phyloP scores from a whole-genome alignment of 768 basidiomycete species.

The Candolleomyces eurysporus region DNA sequence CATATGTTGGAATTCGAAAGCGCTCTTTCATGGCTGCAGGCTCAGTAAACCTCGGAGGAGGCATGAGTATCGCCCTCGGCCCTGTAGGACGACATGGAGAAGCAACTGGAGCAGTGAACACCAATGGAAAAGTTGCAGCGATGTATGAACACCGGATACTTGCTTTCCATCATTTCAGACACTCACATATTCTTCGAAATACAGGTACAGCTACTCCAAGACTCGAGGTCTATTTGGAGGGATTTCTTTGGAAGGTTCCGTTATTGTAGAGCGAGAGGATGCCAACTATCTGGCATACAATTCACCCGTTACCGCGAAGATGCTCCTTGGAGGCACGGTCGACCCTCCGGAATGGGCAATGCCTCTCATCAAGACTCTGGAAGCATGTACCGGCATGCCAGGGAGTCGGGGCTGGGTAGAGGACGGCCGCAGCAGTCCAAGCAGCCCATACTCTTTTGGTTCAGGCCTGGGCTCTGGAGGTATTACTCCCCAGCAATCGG shows the following conservation, averaged over 20 bases:
- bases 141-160: conserved; percentile 52
- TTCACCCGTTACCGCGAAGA: conserved; percentile 69
- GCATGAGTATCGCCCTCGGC: conserved; percentile 85
- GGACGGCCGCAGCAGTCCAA: conserved; percentile 30
- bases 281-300: conserved; percentile 83
- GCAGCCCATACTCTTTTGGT: conserved; percentile 56
- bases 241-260: conserved; percentile 81
- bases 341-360: conserved; percentile 77
- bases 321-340: conserved; percentile 77
- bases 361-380: conserved; percentile 71
- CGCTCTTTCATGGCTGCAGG: conserved; percentile 94
- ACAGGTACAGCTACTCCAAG: conserved; percentile 87
- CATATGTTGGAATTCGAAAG: conserved; percentile 26
- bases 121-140: conserved; percentile 85
- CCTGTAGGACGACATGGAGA: conserved; percentile 96
- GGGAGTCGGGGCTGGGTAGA: conserved; percentile 71
- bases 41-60: conserved; percentile 86
- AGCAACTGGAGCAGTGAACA: conserved; percentile 78
- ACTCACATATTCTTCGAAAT: conserved; percentile 3
- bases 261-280: conserved; percentile 93
- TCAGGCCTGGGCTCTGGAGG: conserved; percentile 16
- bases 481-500: conserved; percentile 2
- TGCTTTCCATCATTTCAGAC: not conserved
- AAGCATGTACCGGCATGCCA: conserved; percentile 68
- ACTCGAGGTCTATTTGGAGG: conserved; percentile 94